Conservation (phyloP, 768 basidiomycete genomes). For the Mycena vulgaris region DNA sequence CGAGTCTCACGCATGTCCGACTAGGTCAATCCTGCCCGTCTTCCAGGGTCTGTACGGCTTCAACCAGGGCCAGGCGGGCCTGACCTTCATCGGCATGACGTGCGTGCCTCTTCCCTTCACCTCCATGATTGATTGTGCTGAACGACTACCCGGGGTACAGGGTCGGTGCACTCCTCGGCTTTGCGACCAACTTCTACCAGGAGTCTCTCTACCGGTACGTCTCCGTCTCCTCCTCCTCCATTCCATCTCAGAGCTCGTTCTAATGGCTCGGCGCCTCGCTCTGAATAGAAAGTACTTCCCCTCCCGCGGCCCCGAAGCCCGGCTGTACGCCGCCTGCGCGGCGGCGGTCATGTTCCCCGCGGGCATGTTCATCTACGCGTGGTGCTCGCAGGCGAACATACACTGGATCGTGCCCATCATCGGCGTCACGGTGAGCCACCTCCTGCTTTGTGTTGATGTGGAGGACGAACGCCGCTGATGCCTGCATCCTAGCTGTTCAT, state of each 20-base stretch:
- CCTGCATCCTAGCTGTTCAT: slow-evolving; percentile 54
- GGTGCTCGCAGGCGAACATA: slow-evolving; percentile 65
- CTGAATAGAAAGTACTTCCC: slow-evolving; percentile 43
- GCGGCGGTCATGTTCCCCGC: no score
- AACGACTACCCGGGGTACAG: no score
- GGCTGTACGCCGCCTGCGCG: slow-evolving; percentile 65
- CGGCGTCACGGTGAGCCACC: slow-evolving; percentile 56
- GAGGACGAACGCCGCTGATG: background rate
- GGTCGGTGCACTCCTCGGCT: slow-evolving; percentile 61
- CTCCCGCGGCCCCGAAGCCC: slow-evolving; percentile 60
- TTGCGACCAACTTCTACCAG: slow-evolving; percentile 59
- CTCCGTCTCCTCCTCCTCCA: background rate
- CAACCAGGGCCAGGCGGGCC: slow-evolving; percentile 62
- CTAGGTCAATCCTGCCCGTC: slow-evolving; percentile 64
- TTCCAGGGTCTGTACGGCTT: slow-evolving; percentile 67
- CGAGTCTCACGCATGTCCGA: background rate
- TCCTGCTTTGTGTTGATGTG: background rate
- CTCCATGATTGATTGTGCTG: background rate
- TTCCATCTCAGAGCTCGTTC: background rate
- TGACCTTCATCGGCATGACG: slow-evolving; percentile 64
- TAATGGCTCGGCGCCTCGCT: slow-evolving; percentile 2
- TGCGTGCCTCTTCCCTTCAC: slow-evolving; percentile 46
- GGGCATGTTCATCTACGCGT: slow-evolving; percentile 79
- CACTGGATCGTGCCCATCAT: slow-evolving; percentile 70
- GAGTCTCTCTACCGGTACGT: slow-evolving; percentile 61